Evolutionary conservation across 306 rosid species (phyloP).

Genomic region (Vigna trinervia): DNA sequence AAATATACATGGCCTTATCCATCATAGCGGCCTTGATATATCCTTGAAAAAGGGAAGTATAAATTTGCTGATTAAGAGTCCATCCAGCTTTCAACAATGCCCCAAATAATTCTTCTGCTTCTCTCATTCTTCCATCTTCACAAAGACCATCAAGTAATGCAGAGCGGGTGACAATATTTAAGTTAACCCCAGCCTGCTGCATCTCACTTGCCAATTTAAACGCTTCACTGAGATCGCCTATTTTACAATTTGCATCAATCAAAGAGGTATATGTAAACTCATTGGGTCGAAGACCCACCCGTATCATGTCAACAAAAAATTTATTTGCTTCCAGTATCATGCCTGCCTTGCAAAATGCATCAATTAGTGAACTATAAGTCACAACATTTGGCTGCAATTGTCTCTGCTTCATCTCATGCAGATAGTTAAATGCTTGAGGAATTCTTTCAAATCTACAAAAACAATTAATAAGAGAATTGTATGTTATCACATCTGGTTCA

Average conservation of each 20-base stretch:
- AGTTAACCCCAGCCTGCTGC: slow-evolving; percentile 64
- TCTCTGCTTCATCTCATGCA: slow-evolving; percentile 69
- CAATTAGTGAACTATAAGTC: slow-evolving; percentile 88
- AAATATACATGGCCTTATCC: slow-evolving; percentile 63
- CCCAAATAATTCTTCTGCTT: slow-evolving; percentile 77
- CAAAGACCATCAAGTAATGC: slow-evolving; percentile 85
- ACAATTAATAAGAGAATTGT: slow-evolving; percentile 77
- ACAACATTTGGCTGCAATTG: slow-evolving; percentile 79
- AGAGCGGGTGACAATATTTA: slow-evolving; percentile 73
- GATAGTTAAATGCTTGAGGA: slow-evolving; percentile 72
- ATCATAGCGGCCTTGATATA: slow-evolving; percentile 68
- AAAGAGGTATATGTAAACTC: slow-evolving; percentile 88
- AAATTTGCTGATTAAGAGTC: slow-evolving; percentile 63
- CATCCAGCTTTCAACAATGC: slow-evolving; percentile 68
- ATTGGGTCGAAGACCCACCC: slow-evolving; percentile 79
- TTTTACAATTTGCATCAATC: slow-evolving; percentile 88
- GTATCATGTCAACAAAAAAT: slow-evolving; percentile 84
- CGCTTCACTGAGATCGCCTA: slow-evolving; percentile 72
- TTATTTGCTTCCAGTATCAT: slow-evolving; percentile 81
- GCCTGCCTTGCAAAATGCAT: slow-evolving; percentile 92
- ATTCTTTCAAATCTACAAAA: slow-evolving; percentile 78
- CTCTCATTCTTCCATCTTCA: slow-evolving; percentile 73
- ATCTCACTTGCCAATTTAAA: slow-evolving; percentile 74
- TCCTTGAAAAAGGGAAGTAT: slow-evolving; percentile 85
- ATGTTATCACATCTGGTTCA: slow-evolving; percentile 77